Conservation (phyloP, 176 grass and related monocot species). For the Triticum dicoccoides region DNA sequence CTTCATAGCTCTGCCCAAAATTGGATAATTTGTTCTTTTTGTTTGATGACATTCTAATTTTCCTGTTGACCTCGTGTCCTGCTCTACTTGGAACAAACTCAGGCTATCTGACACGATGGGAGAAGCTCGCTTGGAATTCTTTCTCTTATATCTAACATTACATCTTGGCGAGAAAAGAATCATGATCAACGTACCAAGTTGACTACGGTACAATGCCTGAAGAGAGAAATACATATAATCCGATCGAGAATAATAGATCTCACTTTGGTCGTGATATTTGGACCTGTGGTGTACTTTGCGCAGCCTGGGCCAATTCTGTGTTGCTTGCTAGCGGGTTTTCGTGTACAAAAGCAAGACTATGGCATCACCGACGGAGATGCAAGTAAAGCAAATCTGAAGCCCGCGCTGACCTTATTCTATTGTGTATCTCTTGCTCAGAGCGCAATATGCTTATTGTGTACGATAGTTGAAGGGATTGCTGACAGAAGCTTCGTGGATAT, state of each 20-base stretch:
- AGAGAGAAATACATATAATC: neutral
- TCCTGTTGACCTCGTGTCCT: neutral
- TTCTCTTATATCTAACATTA: neutral
- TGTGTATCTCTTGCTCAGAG: neutral
- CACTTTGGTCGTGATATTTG: neutral
- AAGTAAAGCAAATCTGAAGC: neutral
- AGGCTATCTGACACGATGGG: neutral
- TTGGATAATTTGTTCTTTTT: too few relatives aligned
- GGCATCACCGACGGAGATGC: neutral
- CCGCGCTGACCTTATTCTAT: neutral
- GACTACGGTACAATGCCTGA: neutral
- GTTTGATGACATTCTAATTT: neutral
- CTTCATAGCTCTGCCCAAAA: too few relatives aligned
- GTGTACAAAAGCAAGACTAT: neutral
- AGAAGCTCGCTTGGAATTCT: neutral
- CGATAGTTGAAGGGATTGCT: accelerated
- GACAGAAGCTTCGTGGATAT: accelerated
- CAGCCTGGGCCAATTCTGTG: neutral
- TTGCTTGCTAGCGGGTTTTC: accelerated
- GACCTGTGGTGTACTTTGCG: neutral
- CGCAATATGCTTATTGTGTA: accelerated
- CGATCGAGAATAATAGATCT: neutral
- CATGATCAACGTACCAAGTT: neutral
- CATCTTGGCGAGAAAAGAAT: neutral
- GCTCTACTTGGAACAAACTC: neutral